Evolutionary conservation across 805 yeast genomes (phyloP).

Genomic region (Metschnikowia henanensis): DNA sequence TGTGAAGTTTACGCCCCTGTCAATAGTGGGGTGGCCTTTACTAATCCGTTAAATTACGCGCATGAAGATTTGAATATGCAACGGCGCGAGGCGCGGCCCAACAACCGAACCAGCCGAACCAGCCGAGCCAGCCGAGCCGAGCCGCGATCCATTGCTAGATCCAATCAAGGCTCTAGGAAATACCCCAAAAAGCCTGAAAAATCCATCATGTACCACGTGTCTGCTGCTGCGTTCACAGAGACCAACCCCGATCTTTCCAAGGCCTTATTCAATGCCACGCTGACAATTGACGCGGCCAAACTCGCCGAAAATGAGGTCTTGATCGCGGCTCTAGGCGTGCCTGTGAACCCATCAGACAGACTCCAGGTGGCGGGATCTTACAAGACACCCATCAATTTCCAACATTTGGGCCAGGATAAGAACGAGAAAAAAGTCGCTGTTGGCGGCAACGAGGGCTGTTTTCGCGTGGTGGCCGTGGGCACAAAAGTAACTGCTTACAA

Average conservation of each 20-base stretch:
- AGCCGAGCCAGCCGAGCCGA: too few relatives aligned
- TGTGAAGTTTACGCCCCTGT: too few relatives aligned
- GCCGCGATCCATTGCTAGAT: too few relatives aligned
- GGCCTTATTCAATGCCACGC: constrained; percentile 21
- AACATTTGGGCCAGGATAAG: constrained; percentile 37
- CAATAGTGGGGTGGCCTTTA: too few relatives aligned
- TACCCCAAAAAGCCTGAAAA: too few relatives aligned
- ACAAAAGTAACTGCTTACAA: constrained; percentile 44
- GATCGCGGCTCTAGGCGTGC: constrained; percentile 73
- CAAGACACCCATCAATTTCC: constrained; percentile 62
- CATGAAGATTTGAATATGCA: background rate
- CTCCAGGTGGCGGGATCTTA: constrained; percentile 86
- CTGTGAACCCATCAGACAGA: constrained; percentile 88
- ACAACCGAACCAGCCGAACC: background rate
- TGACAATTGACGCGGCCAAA: constrained; percentile 23
- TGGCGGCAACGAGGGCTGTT: constrained; percentile 94
- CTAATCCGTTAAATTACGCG: background rate
- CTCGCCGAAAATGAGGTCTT: constrained; percentile 46
- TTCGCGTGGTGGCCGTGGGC: constrained; percentile 79
- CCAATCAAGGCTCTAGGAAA: too few relatives aligned
- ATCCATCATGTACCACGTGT: constrained; percentile 22
- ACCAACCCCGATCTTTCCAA: constrained; percentile 22
- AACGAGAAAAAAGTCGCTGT: constrained; percentile 49
- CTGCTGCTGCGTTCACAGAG: constrained; percentile 28
- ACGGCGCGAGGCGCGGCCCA: too few relatives aligned